Conservation (phyloP, 352 stramenopile genomes). For the Aphanomyces astaci region DNA sequence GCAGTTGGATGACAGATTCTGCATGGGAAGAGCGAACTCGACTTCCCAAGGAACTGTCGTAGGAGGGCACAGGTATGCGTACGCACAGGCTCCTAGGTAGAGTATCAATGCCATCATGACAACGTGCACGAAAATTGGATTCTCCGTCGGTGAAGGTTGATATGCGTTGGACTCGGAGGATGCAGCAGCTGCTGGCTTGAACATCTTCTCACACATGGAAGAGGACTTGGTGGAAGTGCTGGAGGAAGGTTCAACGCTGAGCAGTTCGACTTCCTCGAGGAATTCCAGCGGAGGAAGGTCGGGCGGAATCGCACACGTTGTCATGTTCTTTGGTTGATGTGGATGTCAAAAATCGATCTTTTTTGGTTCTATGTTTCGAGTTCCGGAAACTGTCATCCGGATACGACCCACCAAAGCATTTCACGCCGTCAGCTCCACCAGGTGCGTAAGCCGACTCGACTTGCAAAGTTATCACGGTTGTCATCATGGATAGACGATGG, state of each 20-base stretch:
- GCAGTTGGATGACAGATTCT: constrained; percentile 18
- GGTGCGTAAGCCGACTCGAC: neutral
- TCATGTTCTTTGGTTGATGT: too few relatives aligned
- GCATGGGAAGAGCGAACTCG: constrained; percentile 11
- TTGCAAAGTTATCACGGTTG: neutral
- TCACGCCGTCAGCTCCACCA: neutral
- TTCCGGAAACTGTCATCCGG: constrained; percentile 9
- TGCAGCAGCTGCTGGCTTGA: neutral
- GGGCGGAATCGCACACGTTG: neutral
- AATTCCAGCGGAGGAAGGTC: constrained; percentile 5
- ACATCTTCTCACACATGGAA: neutral
- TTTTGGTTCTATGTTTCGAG: neutral
- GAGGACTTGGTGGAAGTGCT: neutral
- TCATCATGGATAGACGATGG: constrained; percentile 22
- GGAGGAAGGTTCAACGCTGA: too few relatives aligned
- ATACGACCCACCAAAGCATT: neutral
- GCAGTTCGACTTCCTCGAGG: neutral
- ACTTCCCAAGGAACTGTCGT: constrained; percentile 8
- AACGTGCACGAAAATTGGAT: neutral
- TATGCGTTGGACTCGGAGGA: neutral
- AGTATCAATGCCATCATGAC: neutral
- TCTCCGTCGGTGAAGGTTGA: neutral
- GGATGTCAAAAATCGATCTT: too few relatives aligned
- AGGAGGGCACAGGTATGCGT: constrained; percentile 1
- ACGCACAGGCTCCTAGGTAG: constrained; percentile 12